Evolutionary conservation across 2,329 filamentous ascomycete species (phyloP).

Genomic region (Beauveria medogensis): DNA sequence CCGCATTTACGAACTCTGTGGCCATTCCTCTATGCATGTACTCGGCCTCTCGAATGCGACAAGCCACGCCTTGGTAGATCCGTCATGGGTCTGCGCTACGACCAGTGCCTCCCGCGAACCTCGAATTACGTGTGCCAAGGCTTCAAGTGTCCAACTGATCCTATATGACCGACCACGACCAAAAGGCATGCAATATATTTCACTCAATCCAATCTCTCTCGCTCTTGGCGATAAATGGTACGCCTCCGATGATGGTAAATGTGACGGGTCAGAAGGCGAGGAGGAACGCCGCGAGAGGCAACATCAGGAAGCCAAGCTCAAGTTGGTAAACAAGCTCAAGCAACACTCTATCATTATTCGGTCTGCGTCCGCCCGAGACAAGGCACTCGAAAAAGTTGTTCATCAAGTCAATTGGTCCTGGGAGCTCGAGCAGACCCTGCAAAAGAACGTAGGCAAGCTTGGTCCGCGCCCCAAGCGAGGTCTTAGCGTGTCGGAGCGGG

Average conservation of each 20-base stretch:
- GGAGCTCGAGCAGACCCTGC: constrained; percentile 77
- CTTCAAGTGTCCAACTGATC: constrained; percentile 75
- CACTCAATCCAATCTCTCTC: constrained; percentile 78
- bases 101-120: constrained; percentile 51
- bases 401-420: constrained; percentile 95
- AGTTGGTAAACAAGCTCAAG: constrained; percentile 77
- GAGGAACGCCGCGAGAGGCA: constrained; percentile 58
- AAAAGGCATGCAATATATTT: constrained; percentile 91
- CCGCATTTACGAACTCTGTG: constrained; percentile 78
- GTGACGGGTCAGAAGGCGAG: constrained; percentile 56
- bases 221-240: constrained; percentile 67
- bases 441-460: constrained; percentile 82
- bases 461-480: constrained; percentile 73
- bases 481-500: constrained; percentile 86
- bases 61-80: constrained; percentile 44
- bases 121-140: constrained; percentile 62
- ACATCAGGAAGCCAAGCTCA: constrained; percentile 51
- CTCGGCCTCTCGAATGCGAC: constrained; percentile 71
- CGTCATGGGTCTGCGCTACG: constrained; percentile 60
- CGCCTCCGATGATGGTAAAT: constrained; percentile 24
- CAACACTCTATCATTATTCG: constrained; percentile 78
- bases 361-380: constrained; percentile 71
- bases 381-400: constrained; percentile 69
- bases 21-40: constrained; percentile 73
- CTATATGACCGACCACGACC: constrained; percentile 83